Evolutionary conservation across 768 basidiomycete species (phyloP), one percentile per base, ranked within the genome.

Genomic region (Tylopilus vinaceipallidus): DNA sequence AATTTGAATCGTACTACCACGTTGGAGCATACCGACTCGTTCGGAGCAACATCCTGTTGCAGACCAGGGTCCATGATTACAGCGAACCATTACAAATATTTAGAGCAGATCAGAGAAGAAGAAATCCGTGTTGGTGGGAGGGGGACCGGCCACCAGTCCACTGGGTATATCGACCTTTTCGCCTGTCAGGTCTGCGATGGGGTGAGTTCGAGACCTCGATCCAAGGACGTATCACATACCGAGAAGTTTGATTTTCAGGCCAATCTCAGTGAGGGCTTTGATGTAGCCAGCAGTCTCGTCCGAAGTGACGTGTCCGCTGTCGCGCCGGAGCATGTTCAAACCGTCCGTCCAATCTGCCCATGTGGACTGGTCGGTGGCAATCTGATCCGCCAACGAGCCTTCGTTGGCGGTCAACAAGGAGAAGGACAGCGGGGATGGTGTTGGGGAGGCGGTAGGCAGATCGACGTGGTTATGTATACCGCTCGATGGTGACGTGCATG

Each of bases 341-440:
- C 92, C 93, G 65, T 95, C 93, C 3, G 91, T 91, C 93, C 93
- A 95, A 70, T 95, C 93, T 14, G 90, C 87, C 86, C 89, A 94
- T 16, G 86, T 75, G 16, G 84, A 82, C 45, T 81, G 78, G 65
- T 92, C 83, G 24, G 84, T 81, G 3, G 90, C 88, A 57, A 91
- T 83, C 50, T 85, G 80, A 63, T 91, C 88, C 4, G 86, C 89
- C 49, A 91, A 63, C 2, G 86, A 83, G 17, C 81, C 83, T 57
- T 87, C 86, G 58, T 78, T 81, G 7, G 81, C 75, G 49, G 79
- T 84, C 44, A 91, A 66, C 42, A 94, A 70, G 9, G 88, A 87
- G 67, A 93, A 93, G 4, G 88, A 88, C 20, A 89, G 73, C 0
- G 83, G 81, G 0, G 86, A 87, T 2, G 84, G 72, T 0, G 71